phyloP scores from a whole-genome alignment of 1,284 basidiomycete species.

The Boletus sp. region DNA sequence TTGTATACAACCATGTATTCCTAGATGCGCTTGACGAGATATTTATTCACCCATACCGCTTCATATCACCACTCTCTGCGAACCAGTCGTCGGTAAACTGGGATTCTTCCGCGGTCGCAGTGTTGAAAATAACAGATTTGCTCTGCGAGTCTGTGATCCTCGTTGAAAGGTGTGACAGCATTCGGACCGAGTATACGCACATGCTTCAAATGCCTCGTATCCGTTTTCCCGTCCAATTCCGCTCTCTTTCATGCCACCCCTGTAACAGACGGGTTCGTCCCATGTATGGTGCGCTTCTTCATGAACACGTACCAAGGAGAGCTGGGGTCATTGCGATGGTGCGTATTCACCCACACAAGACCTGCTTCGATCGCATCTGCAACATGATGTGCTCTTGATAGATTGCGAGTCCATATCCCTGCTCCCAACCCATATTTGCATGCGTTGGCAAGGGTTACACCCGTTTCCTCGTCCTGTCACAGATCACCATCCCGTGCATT shows the following conservation, averaged over 20 bases:
- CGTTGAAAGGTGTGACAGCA: slow-evolving; percentile 7
- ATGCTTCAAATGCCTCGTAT: slow-evolving; percentile 74
- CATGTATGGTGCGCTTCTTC: background rate
- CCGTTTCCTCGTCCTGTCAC: slow-evolving; percentile 63
- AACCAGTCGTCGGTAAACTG: slow-evolving; percentile 77
- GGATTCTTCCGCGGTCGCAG: slow-evolving; percentile 60
- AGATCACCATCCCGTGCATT: background rate
- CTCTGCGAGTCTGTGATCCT: slow-evolving; percentile 68
- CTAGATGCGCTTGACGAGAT: slow-evolving; percentile 8
- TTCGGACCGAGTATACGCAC: slow-evolving; percentile 45
- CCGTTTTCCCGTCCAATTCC: slow-evolving; percentile 85
- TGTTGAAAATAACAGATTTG: slow-evolving; percentile 78
- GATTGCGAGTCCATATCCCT: slow-evolving; percentile 76
- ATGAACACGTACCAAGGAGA: slow-evolving; percentile 70
- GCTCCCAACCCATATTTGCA: slow-evolving; percentile 82
- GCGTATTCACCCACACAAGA: slow-evolving; percentile 84
- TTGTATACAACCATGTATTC: slow-evolving; percentile 26
- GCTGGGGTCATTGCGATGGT: slow-evolving; percentile 85
- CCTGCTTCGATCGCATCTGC: slow-evolving; percentile 71
- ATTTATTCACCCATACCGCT: slow-evolving; percentile 73
- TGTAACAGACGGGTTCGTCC: slow-evolving; percentile 32
- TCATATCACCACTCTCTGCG: slow-evolving; percentile 52
- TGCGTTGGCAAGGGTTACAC: slow-evolving; percentile 68
- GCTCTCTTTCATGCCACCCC: slow-evolving; percentile 87
- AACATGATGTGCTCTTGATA: slow-evolving; percentile 74